Base-by-base conservation (phyloP, 2,329 filamentous ascomycete genomes). In the Colletotrichum lindemuthianum region DNA sequence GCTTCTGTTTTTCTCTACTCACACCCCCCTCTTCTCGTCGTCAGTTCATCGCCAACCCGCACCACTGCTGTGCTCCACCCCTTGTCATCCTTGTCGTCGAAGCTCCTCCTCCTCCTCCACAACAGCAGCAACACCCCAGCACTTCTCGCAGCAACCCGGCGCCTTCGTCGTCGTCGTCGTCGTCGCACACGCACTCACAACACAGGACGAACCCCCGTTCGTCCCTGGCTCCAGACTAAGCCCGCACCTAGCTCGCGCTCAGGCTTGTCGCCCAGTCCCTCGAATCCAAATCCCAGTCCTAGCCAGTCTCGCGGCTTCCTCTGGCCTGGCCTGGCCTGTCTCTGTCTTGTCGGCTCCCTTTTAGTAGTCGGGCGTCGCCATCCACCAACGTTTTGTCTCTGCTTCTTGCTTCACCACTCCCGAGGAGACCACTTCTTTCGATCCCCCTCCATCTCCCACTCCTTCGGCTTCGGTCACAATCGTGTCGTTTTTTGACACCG, bases 391-490 rank as follows among this genome's bases (percentile, higher is more conserved):
- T 66, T 63, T 68, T 66, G 59, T 61, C 61, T 68, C 56, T 55
- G 59, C 66, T 63, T 24, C 59, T 58, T 54, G 56, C 65, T 66
- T 69, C 68, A 67, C 60, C 64, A 63, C 57, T 67, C 56, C 67
- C 67, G 63, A 49, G 41, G 66, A 68, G 57, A 58, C 61, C 71
- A 69, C 64, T 72, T 67, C 65, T 68, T 72, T 67, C 48, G 59
- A 63, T 49, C n/a, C 58, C 44, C 7, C 40, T n/a, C n/a, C 47
- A 50, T 50, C 65, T 60, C 57, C 48, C 60, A 59, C 49, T 53
- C 60, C 60, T 58, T 37, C 48, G 57, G 65, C 65, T 53, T 60
- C 51, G 59, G 64, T 60, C 56, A 49, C 63, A 56, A 54, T 66
- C 53, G 58, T 59, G 58, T 66, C 63, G 57, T 57, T 24, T 37